Conservation (phyloP, 2,329 filamentous ascomycete species). For the Curvularia sp. region DNA sequence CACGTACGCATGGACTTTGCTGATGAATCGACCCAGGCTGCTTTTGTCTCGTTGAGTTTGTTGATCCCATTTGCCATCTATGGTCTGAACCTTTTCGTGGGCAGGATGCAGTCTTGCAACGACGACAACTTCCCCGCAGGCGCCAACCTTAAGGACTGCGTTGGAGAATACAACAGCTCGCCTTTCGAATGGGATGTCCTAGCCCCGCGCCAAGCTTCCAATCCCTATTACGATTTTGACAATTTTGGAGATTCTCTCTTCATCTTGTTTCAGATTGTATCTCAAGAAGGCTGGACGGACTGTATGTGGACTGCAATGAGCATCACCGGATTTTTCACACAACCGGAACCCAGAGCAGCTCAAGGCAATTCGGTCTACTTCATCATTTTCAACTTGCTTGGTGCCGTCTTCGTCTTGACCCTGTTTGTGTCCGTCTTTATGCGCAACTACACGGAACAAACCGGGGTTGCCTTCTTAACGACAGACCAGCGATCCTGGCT, state of each 20-base stretch:
- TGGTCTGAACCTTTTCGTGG: conserved; percentile 90
- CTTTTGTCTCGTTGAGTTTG: conserved; percentile 91
- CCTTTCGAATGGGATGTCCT: conserved; percentile 87
- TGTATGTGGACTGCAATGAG: conserved; percentile 86
- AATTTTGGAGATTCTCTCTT: conserved; percentile 93
- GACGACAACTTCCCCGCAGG: conserved; percentile 64
- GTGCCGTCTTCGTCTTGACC: conserved; percentile 94
- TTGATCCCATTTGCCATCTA: conserved; percentile 97
- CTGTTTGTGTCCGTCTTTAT: conserved; percentile 99
- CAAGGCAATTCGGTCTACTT: conserved; percentile 94
- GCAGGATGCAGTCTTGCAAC: conserved; percentile 81
- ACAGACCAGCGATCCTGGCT: conserved; percentile 97
- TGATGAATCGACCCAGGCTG: conserved; percentile 61
- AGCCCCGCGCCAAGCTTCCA: conserved; percentile 79
- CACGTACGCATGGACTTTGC: neutral
- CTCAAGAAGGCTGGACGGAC: conserved; percentile 96
- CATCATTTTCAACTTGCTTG: conserved; percentile 92
- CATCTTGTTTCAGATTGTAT: conserved; percentile 98
- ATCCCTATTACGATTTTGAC: conserved; percentile 90
- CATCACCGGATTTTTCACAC: conserved; percentile 77
- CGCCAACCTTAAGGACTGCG: conserved; percentile 73
- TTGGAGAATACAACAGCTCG: conserved; percentile 78
- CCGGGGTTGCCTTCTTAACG: conserved; percentile 93
- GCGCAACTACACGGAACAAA: conserved; percentile 99
- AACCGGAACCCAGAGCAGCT: conserved; percentile 72